These are phyloP conservation scores for Colletotrichum sidae DNA, from an alignment of 2,329 filamentous ascomycete species.

Conservation along the genomic window DNA sequence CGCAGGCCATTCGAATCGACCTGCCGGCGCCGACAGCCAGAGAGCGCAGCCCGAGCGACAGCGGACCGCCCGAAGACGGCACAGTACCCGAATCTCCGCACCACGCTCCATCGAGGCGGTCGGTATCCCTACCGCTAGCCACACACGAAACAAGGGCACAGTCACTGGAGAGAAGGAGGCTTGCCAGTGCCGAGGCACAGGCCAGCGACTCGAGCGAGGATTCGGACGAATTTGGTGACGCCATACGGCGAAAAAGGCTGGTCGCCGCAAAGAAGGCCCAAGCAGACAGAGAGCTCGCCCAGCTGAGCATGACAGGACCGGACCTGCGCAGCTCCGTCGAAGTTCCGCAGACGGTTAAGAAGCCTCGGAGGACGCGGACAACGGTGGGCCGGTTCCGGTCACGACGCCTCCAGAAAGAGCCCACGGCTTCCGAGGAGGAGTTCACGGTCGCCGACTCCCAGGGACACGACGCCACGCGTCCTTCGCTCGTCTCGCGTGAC, in stretches of 20 bases:
- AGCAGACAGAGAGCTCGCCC: constrained; percentile 54
- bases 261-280: constrained; percentile 53
- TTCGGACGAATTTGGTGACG: constrained; percentile 48
- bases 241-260: constrained; percentile 49
- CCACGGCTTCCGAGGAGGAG: constrained; percentile 27
- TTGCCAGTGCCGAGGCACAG: constrained; percentile 41
- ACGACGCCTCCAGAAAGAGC: background rate
- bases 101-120: background rate
- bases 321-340: constrained; percentile 6
- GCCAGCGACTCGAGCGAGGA: constrained; percentile 48
- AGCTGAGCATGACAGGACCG: constrained; percentile 49
- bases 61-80: constrained; percentile 44
- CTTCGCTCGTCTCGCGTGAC: background rate
- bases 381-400: background rate
- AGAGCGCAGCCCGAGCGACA: constrained; percentile 43
- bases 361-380: background rate
- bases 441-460: constrained; percentile 39
- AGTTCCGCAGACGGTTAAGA: constrained; percentile 22
- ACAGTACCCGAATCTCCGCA: constrained; percentile 52
- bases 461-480: constrained; percentile 11
- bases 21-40: constrained; percentile 34
- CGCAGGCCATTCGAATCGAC: constrained; percentile 42
- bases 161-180: constrained; percentile 55
- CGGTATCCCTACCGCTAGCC: constrained; percentile 47
- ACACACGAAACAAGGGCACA: constrained; percentile 59